These are phyloP conservation scores for Rosa hybrid DNA, from an alignment of 331 rosid species.

Conservation along the genomic window DNA sequence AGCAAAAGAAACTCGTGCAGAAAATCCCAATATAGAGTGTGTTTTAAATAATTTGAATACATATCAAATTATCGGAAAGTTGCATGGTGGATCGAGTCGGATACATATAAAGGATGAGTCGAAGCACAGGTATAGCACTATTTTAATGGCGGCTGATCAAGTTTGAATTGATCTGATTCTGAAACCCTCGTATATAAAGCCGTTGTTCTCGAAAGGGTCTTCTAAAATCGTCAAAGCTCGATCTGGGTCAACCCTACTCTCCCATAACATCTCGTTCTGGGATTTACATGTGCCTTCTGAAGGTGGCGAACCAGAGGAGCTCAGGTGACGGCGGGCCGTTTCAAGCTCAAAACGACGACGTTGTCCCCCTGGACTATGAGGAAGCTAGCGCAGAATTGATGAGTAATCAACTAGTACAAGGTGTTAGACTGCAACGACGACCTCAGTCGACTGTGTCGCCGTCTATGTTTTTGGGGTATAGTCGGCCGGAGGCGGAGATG, in stretches of 20 bases:
- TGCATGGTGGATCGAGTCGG: neutral
- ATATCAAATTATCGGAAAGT: neutral
- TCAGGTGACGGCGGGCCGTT: slow-evolving; percentile 34
- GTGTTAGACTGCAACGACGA: neutral
- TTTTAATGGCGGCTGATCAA: slow-evolving; percentile 37
- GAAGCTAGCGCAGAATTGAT: neutral
- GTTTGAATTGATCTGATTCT: slow-evolving; percentile 25
- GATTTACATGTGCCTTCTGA: slow-evolving; percentile 52
- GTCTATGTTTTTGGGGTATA: slow-evolving; percentile 20
- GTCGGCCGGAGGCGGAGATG: slow-evolving; percentile 50
- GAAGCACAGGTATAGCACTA: slow-evolving; percentile 6
- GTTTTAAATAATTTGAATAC: neutral
- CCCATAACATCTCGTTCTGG: neutral
- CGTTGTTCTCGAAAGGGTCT: slow-evolving; percentile 26
- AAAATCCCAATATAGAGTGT: neutral
- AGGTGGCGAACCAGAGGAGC: slow-evolving; percentile 82
- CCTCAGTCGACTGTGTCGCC: neutral
- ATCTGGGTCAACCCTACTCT: slow-evolving; percentile 15
- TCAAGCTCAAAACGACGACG: slow-evolving; percentile 29
- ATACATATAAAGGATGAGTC: neutral
- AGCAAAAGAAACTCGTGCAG: neutral
- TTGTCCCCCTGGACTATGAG: neutral
- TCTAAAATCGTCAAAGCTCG: slow-evolving; percentile 24
- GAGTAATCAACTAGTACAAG: neutral
- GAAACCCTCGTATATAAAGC: slow-evolving; percentile 5